Evolutionary conservation across 139 green algal species (phyloP), one percentile per base, ranked within the genome.

Genomic region (Picochlorum sp.): DNA sequence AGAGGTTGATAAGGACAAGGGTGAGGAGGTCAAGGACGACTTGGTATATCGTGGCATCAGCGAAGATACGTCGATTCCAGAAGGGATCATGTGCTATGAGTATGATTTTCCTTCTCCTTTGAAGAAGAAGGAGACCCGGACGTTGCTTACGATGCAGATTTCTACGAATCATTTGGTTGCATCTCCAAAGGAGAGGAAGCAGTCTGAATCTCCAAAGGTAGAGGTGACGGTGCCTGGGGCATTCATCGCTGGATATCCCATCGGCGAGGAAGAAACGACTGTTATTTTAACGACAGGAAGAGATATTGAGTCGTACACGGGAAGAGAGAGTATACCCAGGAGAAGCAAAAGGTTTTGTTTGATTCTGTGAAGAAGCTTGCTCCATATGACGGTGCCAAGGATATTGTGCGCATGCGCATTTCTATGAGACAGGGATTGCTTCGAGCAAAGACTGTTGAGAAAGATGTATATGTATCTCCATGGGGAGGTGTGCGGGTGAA

Each of bases 401-500:
- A 49, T 16, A 13, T 24, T 28, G 66, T 65, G 16, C 23, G 11
- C 28, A 66, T 94, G 38, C 90, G 96, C 72, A 96, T 85, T 61
- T 79, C 90, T 65, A 90, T 96, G 73, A 82, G 82, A 68, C 63
- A 62, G 51, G 81, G 78, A 2, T 93, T 95, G 14, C 15, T 52
- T 14, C 62, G 85, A 73, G 73, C 73, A 0, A 61, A 59, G 14
- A 69, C 66, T 2, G 57, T 89, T 47, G 80, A 82, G 28, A 76
- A 83, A 11, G 90, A 96, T 75, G 84, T 96, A 10, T 77, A 95
- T 70, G 62, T 96, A n/a, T 95, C 86, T 23, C 83, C 90, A 63
- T 95, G 88, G 90, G 88, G 90, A 57, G 94, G 89, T 67, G 84
- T 95, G 44, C 89, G 93, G 45, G 82, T 96, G 58, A 87, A 91